phyloP scores from a whole-genome alignment of 2,329 filamentous ascomycete genomes.

The Calonectria honghensis region DNA sequence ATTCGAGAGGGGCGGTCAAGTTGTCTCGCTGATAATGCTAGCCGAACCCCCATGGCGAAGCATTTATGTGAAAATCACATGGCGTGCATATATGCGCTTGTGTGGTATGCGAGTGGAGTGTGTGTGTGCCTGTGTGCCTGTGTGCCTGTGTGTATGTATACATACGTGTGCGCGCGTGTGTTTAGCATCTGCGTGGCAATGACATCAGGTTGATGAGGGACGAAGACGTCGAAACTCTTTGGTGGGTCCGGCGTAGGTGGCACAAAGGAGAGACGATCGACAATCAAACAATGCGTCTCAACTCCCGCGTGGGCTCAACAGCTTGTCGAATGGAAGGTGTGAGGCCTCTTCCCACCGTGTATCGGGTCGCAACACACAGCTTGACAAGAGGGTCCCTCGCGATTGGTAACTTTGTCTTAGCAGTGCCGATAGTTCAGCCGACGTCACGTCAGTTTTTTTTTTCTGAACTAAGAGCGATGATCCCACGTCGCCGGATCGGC shows the following conservation, averaged over 20 bases:
- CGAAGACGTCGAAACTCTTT: slow-evolving; percentile 7
- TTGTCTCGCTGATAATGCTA: neutral
- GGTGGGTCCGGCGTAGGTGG: neutral
- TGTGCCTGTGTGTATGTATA: neutral
- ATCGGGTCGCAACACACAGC: slow-evolving; percentile 21
- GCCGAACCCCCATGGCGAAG: slow-evolving; percentile 12
- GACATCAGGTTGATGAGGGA: slow-evolving; percentile 14
- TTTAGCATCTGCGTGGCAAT: slow-evolving; percentile 27
- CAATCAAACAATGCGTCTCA: slow-evolving; percentile 20
- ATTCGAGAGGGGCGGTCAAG: slow-evolving; percentile 24
- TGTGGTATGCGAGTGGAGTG: neutral
- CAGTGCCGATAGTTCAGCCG: slow-evolving; percentile 36
- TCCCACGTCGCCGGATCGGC: slow-evolving; percentile 44
- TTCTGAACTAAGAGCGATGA: slow-evolving; percentile 36
- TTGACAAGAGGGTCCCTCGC: slow-evolving; percentile 34
- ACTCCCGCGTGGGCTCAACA: slow-evolving; percentile 26
- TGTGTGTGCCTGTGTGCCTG: neutral
- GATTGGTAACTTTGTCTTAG: slow-evolving; percentile 33
- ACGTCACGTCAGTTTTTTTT: slow-evolving; percentile 36
- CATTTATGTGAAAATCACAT: slow-evolving; percentile 6
- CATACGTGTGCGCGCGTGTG: neutral
- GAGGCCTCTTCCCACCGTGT: slow-evolving; percentile 31
- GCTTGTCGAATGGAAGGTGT: slow-evolving; percentile 11
- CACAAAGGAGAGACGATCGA: slow-evolving; percentile 22
- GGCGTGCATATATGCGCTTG: slow-evolving; percentile 6